These are phyloP conservation scores for Earliella scabrosa DNA, from an alignment of 1,284 basidiomycete species.

Conservation along the genomic window DNA sequence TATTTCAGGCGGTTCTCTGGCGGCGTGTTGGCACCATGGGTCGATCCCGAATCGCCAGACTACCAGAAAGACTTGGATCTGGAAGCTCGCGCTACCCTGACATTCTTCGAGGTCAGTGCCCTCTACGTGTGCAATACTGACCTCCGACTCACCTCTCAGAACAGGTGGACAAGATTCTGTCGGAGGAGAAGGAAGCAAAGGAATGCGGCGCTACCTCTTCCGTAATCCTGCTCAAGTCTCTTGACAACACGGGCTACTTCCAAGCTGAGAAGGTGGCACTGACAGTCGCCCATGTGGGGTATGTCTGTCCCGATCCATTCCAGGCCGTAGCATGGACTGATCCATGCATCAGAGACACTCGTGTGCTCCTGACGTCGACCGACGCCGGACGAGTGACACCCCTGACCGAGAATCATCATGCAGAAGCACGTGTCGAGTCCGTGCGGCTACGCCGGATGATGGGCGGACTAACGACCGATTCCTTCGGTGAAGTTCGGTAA, in stretches of 20 bases:
- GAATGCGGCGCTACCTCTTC: slow-evolving; percentile 89
- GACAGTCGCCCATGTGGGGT: slow-evolving; percentile 95
- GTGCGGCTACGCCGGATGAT: slow-evolving; percentile 88
- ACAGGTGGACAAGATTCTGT: slow-evolving; percentile 66
- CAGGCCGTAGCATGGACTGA: neutral
- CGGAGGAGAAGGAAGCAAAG: slow-evolving; percentile 62
- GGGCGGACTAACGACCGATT: slow-evolving; percentile 91
- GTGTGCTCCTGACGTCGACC: slow-evolving; percentile 82
- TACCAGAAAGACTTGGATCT: slow-evolving; percentile 65
- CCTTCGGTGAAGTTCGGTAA: slow-evolving; percentile 91
- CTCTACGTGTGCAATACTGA: neutral
- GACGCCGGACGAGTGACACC: slow-evolving; percentile 73
- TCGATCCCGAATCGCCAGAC: slow-evolving; percentile 42
- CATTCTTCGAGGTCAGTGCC: slow-evolving; percentile 79
- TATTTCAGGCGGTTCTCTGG: slow-evolving; percentile 90
- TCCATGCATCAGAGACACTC: slow-evolving; percentile 72
- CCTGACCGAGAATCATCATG: slow-evolving; percentile 93
- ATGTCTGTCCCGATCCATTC: slow-evolving; percentile 36
- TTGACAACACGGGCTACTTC: slow-evolving; percentile 83
- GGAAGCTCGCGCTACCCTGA: slow-evolving; percentile 82
- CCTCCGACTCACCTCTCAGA: neutral
- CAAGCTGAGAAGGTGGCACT: slow-evolving; percentile 69
- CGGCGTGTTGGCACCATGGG: slow-evolving; percentile 76
- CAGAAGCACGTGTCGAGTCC: slow-evolving; percentile 87
- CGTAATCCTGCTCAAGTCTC: slow-evolving; percentile 85